Conservation (phyloP, 2,329 filamentous ascomycete species). For the Fusarium abutilonis region DNA sequence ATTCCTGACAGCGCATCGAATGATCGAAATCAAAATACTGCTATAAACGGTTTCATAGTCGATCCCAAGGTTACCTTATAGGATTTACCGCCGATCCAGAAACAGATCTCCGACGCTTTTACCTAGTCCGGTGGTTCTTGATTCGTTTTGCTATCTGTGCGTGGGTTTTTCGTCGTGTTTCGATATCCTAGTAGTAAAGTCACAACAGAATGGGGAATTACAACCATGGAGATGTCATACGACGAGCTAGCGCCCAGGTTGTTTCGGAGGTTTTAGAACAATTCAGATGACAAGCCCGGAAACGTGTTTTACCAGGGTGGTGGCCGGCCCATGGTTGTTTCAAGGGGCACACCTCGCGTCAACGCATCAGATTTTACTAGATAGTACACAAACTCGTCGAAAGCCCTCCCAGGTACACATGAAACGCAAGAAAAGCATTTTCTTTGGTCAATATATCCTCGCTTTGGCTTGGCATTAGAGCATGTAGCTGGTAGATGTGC, state of each 20-base stretch:
- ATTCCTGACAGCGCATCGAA: conserved; percentile 11
- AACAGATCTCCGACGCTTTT: conserved; percentile 8
- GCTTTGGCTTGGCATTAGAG: too few species aligned
- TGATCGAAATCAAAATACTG: not conserved
- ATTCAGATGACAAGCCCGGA: not conserved
- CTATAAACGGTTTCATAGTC: not conserved
- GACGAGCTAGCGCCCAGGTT: not conserved
- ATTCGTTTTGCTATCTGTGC: not conserved
- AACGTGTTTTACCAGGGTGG: conserved; percentile 12
- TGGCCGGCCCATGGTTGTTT: conserved; percentile 1
- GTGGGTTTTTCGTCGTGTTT: not conserved
- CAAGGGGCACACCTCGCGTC: not conserved
- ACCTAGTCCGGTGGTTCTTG: not conserved
- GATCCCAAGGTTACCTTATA: not conserved
- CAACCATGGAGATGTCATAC: not conserved
- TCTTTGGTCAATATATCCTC: too few species aligned
- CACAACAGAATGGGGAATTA: not conserved
- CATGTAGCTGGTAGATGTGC: too few species aligned
- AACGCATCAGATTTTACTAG: too few species aligned
- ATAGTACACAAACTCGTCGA: too few species aligned
- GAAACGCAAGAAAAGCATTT: too few species aligned
- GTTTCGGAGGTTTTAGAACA: not conserved
- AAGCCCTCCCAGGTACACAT: too few species aligned
- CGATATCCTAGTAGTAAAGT: not conserved
- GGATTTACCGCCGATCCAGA: conserved; percentile 3